Conservation (phyloP, 2,329 filamentous ascomycete genomes). For the Hymenoscyphus scutula region DNA sequence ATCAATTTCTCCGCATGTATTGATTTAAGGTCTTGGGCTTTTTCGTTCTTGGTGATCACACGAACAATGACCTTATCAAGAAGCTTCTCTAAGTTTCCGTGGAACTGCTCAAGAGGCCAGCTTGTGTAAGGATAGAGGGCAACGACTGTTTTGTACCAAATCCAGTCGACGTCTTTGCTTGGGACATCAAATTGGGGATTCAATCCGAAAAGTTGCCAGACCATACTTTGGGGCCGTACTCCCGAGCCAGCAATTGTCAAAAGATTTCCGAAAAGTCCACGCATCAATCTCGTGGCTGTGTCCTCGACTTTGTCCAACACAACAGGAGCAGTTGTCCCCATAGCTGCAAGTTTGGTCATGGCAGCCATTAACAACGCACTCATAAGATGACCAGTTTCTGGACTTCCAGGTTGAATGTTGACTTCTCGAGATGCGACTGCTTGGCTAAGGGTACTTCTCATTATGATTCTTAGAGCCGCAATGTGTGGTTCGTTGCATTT, state of each 20-base stretch:
- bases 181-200: conserved; percentile 25
- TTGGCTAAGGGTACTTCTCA: conserved; percentile 25
- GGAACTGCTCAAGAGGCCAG: conserved; percentile 24
- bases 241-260: conserved; percentile 33
- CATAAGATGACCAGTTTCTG: conserved; percentile 25
- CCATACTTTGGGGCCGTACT: conserved; percentile 26
- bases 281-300: conserved; percentile 33
- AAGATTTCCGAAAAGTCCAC: conserved; percentile 33
- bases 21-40: not conserved
- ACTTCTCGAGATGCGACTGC: conserved; percentile 21
- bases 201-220: conserved; percentile 26
- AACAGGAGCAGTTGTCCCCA: conserved; percentile 21
- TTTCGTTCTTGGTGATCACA: conserved; percentile 26
- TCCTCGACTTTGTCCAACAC: conserved; percentile 22
- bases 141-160: conserved; percentile 27
- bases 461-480: conserved; percentile 26
- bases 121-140: conserved; percentile 26
- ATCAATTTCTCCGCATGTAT: conserved; percentile 9
- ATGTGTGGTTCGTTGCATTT: conserved; percentile 29
- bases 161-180: conserved; percentile 20
- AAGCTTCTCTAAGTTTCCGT: conserved; percentile 26
- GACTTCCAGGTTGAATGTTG: conserved; percentile 21
- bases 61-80: conserved; percentile 26
- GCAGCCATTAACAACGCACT: conserved; percentile 30
- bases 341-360: conserved; percentile 30